phyloP scores from a whole-genome alignment of 2,329 filamentous ascomycete species.

The Didymella lethalis region DNA sequence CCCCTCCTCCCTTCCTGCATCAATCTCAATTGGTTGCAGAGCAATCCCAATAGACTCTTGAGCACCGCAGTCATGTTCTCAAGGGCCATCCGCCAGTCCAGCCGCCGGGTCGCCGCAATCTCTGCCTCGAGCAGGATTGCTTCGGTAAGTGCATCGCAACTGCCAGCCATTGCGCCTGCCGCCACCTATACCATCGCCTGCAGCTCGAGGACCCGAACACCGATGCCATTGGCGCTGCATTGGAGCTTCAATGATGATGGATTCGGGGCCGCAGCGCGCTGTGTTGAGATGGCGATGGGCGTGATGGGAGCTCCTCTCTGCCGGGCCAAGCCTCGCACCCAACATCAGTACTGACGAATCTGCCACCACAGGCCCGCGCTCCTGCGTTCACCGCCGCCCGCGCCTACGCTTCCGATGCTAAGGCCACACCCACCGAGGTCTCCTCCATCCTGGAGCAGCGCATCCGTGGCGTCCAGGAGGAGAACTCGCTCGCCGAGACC shows the following conservation, averaged over 20 bases:
- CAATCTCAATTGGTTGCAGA: conserved; percentile 56
- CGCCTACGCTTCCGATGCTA: conserved; percentile 90
- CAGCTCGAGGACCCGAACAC: conserved; percentile 44
- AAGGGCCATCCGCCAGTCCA: conserved; percentile 96
- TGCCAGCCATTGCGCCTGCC: conserved; percentile 53
- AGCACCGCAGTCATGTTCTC: conserved; percentile 81
- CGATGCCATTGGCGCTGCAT: conserved; percentile 50
- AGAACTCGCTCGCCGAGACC: conserved; percentile 95
- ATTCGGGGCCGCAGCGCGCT: conserved; percentile 51
- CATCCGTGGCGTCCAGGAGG: conserved; percentile 98
- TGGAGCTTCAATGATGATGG: conserved; percentile 44
- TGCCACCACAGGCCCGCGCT: conserved; percentile 77
- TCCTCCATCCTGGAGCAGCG: conserved; percentile 99
- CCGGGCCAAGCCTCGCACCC: conserved; percentile 43
- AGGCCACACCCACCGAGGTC: conserved; percentile 96
- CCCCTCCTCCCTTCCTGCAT: conserved; percentile 52
- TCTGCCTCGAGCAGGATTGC: conserved; percentile 90
- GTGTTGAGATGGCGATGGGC: conserved; percentile 28
- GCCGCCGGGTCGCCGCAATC: conserved; percentile 92
- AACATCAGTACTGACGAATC: conserved; percentile 55
- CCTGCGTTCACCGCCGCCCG: conserved; percentile 80
- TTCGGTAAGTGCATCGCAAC: conserved; percentile 79
- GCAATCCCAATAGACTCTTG: conserved; percentile 52
- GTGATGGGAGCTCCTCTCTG: conserved; percentile 42
- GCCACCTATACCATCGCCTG: conserved; percentile 42